Percentiles rank a stretch among this genome's conserved stretches.
Evolutionary conservation across 2,329 filamentous ascomycete genomes (phyloP).

Genomic region (Ophiostoma australiae): DNA sequence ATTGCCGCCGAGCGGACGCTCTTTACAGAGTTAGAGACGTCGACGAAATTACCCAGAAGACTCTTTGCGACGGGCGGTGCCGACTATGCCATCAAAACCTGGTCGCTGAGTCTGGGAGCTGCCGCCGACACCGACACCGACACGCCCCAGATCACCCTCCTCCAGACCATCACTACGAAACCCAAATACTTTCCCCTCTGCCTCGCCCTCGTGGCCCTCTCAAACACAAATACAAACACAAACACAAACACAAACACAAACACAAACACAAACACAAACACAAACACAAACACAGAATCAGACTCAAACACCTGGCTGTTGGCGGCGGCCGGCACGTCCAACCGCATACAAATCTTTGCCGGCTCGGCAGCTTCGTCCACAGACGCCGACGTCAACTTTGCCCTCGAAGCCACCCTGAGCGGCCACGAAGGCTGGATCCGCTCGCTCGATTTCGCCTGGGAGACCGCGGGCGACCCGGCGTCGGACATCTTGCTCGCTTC

Average conservation of each 20-base stretch:
- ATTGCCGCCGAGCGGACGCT: constrained; percentile 38
- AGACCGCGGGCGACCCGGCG: constrained; percentile 52
- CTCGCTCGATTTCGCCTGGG: constrained; percentile 70
- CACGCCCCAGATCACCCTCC: constrained; percentile 55
- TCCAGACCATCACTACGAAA: constrained; percentile 66
- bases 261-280: constrained; percentile 36
- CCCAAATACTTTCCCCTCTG: constrained; percentile 80
- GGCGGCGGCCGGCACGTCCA: constrained; percentile 80
- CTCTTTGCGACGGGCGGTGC: constrained; percentile 74
- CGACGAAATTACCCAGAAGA: background rate
- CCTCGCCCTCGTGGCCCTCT: constrained; percentile 61
- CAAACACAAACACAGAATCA: background rate
- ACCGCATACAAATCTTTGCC: constrained; percentile 74
- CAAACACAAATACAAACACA: constrained; percentile 53
- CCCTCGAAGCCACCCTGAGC: constrained; percentile 67
- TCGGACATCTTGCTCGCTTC: constrained; percentile 79
- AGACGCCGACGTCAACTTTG: constrained; percentile 47
- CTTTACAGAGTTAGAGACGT: background rate
- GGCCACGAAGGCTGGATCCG: constrained; percentile 96
- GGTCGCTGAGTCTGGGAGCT: constrained; percentile 52
- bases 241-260: too few species aligned
- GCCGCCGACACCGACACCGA: background rate
- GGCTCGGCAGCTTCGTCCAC: constrained; percentile 34
- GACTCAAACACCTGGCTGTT: constrained; percentile 50
- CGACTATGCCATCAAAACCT: constrained; percentile 67